Evolutionary conservation across 1,139 yeast species (phyloP), one percentile per base, ranked within the genome.

Genomic region (Ogataea hybrid): DNA sequence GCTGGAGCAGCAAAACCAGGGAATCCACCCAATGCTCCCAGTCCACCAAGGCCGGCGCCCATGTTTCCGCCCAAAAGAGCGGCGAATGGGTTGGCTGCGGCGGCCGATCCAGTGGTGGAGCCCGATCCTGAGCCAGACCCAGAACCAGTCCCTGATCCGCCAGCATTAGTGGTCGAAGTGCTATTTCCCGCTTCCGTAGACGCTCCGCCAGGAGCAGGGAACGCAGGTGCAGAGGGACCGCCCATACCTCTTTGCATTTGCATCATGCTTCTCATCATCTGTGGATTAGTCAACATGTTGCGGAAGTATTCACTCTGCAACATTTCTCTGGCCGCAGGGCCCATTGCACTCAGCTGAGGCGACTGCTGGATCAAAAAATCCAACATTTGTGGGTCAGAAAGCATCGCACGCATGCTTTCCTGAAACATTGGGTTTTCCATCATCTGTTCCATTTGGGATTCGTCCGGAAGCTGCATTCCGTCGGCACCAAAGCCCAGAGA

Each of bases 271-370:
- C 96, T 77, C 75, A 90, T 70, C 77, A 83, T 75, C 52, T 84
- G 87, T 2, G 97, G 96, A 63, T 89, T 86, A 25, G 87, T 71
- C 61, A 90, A 59, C 89, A 89, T 85, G 57, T 83, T 83, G 63
- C 96, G 78, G 62, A 90, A 81, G 58, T 79, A 75, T 6, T 94
- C 96, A 58, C 84, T 81, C 62, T 84, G 95, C 57, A 90, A 67
- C 83, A 89, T 75, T 59, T 85, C 80, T 57, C 97, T 78, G 14
- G 84, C 92, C 58, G 85, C 89, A 6, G 96, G 96, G 10, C 95
- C 95, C 88, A 88, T 78, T 4, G 81, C 79, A 52, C n/a, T n/a
- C n/a, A n/a, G n/a, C n/a, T n/a, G n/a, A n/a, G n/a, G n/a, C n/a
- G n/a, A n/a, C n/a, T n/a, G n/a, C n/a, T n/a, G n/a, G n/a, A n/a